A percentile compares a stretch with the other conserved stretches of the same genome.
Evolutionary conservation across 345 rosid species (phyloP).

Genomic region (Psidium friedrichsthalianum): DNA sequence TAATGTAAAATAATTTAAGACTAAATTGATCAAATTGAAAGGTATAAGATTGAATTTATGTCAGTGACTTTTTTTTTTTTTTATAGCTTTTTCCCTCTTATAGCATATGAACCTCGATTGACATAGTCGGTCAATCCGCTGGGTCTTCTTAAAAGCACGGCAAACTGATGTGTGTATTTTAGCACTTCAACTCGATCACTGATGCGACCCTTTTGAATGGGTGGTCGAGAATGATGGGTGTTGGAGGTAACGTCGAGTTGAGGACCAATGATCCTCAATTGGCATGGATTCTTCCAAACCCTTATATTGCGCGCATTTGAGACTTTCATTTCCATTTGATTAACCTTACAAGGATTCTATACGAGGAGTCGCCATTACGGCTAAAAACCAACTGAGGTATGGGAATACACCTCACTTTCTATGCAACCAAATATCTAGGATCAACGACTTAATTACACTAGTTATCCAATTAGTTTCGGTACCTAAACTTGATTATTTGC

Average conservation of each 20-base stretch:
- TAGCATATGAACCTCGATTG: neutral
- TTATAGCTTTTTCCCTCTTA: no score
- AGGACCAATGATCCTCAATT: accelerated
- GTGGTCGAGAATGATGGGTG: accelerated
- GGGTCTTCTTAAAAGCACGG: conserved; percentile 7
- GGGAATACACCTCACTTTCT: neutral
- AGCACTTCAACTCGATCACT: neutral
- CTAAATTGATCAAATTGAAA: no score
- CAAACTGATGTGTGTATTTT: conserved; percentile 8
- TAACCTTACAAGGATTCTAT: neutral
- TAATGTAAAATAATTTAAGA: no score
- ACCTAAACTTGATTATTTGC: conserved; percentile 23
- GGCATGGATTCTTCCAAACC: accelerated
- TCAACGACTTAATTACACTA: neutral
- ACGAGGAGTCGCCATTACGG: accelerated
- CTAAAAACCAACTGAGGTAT: accelerated
- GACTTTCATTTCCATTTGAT: neutral
- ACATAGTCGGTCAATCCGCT: conserved; percentile 9
- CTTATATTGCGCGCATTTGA: accelerated
- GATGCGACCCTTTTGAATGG: accelerated
- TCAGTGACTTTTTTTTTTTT: no score
- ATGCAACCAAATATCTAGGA: accelerated
- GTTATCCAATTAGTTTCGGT: neutral
- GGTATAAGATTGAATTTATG: no score
- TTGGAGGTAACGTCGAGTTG: neutral